phyloP scores from a whole-genome alignment of 345 rosid genomes.

The Lenwebbia sp. region DNA sequence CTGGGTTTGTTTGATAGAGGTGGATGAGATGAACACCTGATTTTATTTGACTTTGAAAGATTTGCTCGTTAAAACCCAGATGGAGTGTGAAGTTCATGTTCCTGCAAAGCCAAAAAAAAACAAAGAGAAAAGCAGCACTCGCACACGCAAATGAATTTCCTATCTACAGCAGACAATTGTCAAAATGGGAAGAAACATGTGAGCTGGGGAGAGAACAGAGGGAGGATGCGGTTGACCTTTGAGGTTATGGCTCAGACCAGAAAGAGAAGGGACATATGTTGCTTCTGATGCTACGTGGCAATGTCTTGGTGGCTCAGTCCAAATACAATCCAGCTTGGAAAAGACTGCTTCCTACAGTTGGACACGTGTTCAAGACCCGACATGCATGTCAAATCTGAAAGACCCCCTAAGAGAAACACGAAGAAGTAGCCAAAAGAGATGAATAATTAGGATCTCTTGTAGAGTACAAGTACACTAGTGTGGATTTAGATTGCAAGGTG shows the following conservation, averaged over 20 bases:
- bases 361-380: background rate
- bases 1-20: constrained; percentile 3
- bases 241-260: background rate
- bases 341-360: background rate
- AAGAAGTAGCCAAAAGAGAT: background rate
- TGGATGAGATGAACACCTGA: constrained; percentile 9
- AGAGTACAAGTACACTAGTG: background rate
- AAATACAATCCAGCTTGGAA: background rate
- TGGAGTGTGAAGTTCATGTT: background rate
- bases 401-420: background rate
- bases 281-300: background rate
- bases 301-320: background rate
- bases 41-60: background rate
- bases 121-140: background rate
- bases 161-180: background rate
- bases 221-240: background rate
- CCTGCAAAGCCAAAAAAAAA: background rate
- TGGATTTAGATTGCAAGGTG: background rate
- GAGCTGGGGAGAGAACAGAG: background rate
- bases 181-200: background rate
- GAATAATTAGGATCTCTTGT: background rate
- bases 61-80: background rate
- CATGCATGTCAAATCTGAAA: background rate
- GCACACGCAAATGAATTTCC: background rate
- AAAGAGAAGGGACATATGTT: background rate